A percentile compares a stretch with the other conserved stretches of the same genome.
Evolutionary conservation across 208 protist species (phyloP).

Genomic region (Trichomonas tenax): DNA sequence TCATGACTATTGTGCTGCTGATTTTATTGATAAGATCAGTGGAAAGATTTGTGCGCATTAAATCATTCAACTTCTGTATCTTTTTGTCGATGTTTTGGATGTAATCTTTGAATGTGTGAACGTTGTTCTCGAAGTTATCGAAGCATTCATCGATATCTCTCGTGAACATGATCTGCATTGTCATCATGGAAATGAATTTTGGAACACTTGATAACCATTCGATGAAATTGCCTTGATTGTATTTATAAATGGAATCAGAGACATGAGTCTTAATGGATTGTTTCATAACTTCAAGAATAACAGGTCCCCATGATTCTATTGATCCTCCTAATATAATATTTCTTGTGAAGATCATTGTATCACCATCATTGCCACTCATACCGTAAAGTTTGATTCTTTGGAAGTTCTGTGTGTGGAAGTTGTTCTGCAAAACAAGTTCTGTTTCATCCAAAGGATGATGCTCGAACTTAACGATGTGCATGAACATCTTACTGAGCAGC

Average conservation of each 20-base stretch:
- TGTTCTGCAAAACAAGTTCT: background rate
- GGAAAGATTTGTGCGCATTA: background rate
- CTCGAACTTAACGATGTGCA: background rate
- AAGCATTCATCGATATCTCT: background rate
- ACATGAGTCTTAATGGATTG: background rate
- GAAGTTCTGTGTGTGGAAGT: background rate
- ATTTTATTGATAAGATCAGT: background rate
- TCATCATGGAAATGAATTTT: background rate
- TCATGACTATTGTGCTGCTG: background rate
- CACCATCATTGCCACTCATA: background rate
- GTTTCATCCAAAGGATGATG: background rate
- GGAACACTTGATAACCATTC: background rate
- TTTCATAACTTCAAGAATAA: background rate
- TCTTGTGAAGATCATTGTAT: background rate
- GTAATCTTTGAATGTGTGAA: background rate
- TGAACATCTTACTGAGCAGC: background rate
- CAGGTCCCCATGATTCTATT: background rate
- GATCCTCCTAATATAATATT: background rate
- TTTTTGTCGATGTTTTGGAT: background rate
- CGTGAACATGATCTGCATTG: background rate
- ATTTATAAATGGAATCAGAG: background rate
- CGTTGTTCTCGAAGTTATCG: constrained; percentile 4
- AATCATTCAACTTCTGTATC: background rate
- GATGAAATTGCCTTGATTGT: background rate
- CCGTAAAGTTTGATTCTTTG: background rate